Conservation (phyloP, 441 rosid genomes). For the Pelargonium australe region DNA sequence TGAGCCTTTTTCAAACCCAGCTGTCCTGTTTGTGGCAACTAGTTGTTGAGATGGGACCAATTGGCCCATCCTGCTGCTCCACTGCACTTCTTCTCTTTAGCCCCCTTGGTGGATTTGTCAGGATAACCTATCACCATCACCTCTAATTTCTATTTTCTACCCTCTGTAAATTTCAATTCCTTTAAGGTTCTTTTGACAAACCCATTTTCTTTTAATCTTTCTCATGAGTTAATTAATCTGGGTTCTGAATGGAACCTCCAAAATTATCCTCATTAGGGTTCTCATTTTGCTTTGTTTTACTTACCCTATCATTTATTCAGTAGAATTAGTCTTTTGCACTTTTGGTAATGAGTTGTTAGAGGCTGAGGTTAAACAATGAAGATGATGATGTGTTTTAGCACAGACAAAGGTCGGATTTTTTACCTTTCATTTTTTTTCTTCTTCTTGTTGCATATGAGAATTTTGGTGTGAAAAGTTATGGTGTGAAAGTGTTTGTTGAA, state of each 20-base stretch:
- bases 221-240: slow-evolving; percentile 17
- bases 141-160: slow-evolving; percentile 41
- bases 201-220: slow-evolving; percentile 14
- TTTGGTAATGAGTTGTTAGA: background rate
- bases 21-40: slow-evolving; percentile 35
- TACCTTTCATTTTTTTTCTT: background rate
- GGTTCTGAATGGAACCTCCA: slow-evolving; percentile 24
- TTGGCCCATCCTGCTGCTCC: slow-evolving; percentile 29
- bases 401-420: slow-evolving; percentile 24
- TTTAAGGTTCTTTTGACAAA: slow-evolving; percentile 3
- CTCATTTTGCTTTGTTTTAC: background rate
- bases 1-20: slow-evolving; percentile 37
- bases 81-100: slow-evolving; percentile 1
- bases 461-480: slow-evolving; percentile 4
- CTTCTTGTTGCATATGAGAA: background rate
- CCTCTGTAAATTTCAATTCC: slow-evolving; percentile 26
- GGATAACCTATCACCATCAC: slow-evolving; percentile 51
- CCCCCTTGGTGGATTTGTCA: slow-evolving; percentile 32
- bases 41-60: slow-evolving; percentile 50
- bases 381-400: slow-evolving; percentile 15
- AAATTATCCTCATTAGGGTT: slow-evolving; percentile 25
- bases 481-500: slow-evolving; percentile 26
- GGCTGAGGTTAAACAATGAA: background rate
- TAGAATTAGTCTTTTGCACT: background rate
- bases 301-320: background rate